Base-by-base conservation (phyloP, 352 stramenopile genomes). In the Pythium volutum region DNA sequence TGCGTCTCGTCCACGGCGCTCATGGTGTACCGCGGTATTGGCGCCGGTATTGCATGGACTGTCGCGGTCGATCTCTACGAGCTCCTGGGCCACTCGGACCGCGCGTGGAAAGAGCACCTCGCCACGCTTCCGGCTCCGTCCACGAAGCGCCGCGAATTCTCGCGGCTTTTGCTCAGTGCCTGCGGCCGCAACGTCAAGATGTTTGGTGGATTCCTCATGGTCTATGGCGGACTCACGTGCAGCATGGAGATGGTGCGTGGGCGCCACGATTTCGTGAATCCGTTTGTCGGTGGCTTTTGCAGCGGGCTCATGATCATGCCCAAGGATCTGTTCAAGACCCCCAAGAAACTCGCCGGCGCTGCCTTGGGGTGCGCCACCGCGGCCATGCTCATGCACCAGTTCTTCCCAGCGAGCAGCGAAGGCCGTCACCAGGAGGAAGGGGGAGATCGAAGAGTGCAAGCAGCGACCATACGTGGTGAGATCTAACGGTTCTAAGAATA, bases 141-240 rank as follows among this genome's bases (percentile, higher is more conserved):
- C 26, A 77, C 65, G 14, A 63, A 73, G 34, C 29, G 42, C 23
- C 61, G 62, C 9, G 78, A 89, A 62, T 69, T 74, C 10, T 46
- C 64, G 20, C 63, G 50, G 26, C 59, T 66, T 34, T 64, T 89
- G 26, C 36, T 41, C 22, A 61, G 51, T 9, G 62, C 76, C 3
- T 74, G 76, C 51, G 67, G 51, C 10, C 76, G 74, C 68, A 91
- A 91, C 57, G 75, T 88, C 69, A 41, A 87, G 46, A 68, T 76
- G 25, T 94, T 94, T 59, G 80, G 79, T 11, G 67, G 67, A 34
- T 94, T 94, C 51, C 65, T 94, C 50, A 80, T 79, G 23, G 77
- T 91, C 39, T 94, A 89, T 62, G 77, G 76, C 11, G 81, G 79
- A 12, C 66, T 92, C 27, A 89, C 79, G 48, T 94, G 85, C 70